A percentile compares a stretch with the other conserved stretches of the same genome.
These are phyloP conservation scores for Phytophthora aleatoria DNA, from an alignment of 352 stramenopile species.

Conservation along the genomic window DNA sequence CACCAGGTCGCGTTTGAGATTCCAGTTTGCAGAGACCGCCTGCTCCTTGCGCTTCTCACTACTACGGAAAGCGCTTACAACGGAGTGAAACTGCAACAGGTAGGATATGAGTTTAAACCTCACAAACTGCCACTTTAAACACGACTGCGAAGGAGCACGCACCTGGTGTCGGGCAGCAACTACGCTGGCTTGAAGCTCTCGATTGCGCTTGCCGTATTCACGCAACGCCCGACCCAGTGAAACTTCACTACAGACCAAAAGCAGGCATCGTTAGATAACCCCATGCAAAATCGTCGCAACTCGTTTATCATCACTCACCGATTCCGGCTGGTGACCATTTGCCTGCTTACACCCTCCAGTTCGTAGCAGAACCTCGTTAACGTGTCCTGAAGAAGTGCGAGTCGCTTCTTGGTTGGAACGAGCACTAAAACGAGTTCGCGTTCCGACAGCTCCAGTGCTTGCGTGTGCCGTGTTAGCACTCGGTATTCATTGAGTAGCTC, in stretches of 20 bases:
- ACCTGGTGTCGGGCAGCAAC: constrained; percentile 48
- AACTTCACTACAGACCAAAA: constrained; percentile 36
- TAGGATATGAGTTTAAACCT: neutral
- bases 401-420: constrained; percentile 36
- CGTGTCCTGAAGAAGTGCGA: constrained; percentile 33
- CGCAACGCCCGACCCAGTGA: constrained; percentile 47
- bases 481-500: constrained; percentile 22
- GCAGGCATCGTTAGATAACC: neutral
- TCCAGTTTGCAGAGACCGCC: constrained; percentile 33
- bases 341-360: constrained; percentile 42
- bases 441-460: constrained; percentile 38
- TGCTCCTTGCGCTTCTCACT: constrained; percentile 50
- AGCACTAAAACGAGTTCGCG: constrained; percentile 38
- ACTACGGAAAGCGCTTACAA: constrained; percentile 42
- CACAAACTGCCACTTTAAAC: neutral
- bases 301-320: constrained; percentile 26
- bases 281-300: neutral
- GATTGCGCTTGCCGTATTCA: constrained; percentile 63
- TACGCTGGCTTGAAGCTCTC: constrained; percentile 47
- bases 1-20: constrained; percentile 60
- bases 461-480: constrained; percentile 22
- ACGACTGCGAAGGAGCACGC: neutral
- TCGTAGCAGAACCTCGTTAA: constrained; percentile 39
- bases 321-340: constrained; percentile 32
- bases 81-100: constrained; percentile 31